phyloP scores from a whole-genome alignment of 441 rosid species.

The Raphanus hybrid region DNA sequence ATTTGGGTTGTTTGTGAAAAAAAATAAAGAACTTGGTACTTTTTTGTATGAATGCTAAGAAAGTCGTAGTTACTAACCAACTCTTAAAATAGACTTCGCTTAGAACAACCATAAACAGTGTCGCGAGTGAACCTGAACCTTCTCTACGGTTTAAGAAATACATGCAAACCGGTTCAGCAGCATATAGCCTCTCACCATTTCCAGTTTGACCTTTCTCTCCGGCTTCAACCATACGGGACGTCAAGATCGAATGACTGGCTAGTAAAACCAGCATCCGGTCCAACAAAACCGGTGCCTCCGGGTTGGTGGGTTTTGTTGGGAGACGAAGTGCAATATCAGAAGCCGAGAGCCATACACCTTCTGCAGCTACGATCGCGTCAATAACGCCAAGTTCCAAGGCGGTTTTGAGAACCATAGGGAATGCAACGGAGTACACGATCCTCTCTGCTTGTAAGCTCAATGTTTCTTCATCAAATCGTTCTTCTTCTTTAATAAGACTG shows the following conservation, averaged over 20 bases:
- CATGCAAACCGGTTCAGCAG: conserved; percentile 18
- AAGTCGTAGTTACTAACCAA: not conserved
- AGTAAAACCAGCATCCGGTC: conserved; percentile 7
- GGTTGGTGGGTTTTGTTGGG: conserved; percentile 15
- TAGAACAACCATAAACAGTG: not conserved
- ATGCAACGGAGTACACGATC: not conserved
- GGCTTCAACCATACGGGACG: not conserved
- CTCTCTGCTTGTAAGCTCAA: conserved; percentile 1
- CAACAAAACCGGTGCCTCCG: not conserved
- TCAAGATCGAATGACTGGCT: not conserved
- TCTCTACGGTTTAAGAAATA: conserved; percentile 16
- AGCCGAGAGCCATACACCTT: conserved; percentile 34
- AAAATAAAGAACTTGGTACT: too few relatives aligned
- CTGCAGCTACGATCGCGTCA: conserved; percentile 14
- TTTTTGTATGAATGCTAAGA: not conserved
- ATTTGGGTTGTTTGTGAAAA: not conserved
- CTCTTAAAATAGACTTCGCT: conserved; percentile 5
- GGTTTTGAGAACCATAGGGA: conserved; percentile 6
- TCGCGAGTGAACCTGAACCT: conserved; percentile 1
- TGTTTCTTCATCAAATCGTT: not conserved
- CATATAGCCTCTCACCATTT: not conserved
- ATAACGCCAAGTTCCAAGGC: conserved; percentile 42
- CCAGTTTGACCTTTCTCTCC: not conserved
- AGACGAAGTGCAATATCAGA: conserved; percentile 14
- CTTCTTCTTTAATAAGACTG: not conserved